Percentiles rank a stretch among this genome's conserved stretches.
These are phyloP conservation scores for Aspergillus heteromorphus DNA, from an alignment of 495 filamentous ascomycete genomes.

Conservation along the genomic window DNA sequence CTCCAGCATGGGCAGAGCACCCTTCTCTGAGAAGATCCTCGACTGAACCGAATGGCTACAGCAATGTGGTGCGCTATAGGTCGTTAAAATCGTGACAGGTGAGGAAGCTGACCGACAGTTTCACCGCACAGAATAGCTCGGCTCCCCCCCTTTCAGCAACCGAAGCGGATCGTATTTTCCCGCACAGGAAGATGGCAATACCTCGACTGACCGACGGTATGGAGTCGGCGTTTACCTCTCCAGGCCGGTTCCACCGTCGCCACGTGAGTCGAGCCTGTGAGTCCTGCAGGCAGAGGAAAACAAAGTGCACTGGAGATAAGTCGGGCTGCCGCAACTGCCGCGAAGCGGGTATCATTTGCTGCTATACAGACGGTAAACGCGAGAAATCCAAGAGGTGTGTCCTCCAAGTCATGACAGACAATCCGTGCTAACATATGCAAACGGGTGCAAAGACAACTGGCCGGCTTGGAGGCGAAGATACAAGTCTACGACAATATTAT, in stretches of 20 bases:
- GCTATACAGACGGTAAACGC: conserved; percentile 53
- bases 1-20: background rate
- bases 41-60: background rate
- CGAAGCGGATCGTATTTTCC: conserved; percentile 13
- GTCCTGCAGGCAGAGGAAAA: conserved; percentile 47
- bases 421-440: background rate
- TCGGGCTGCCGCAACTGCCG: conserved; percentile 52
- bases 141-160: conserved; percentile 12
- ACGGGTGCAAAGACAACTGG: conserved; percentile 34
- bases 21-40: background rate
- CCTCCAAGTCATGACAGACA: background rate
- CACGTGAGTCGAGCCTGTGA: conserved; percentile 46
- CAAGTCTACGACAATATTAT: conserved; percentile 44
- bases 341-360: conserved; percentile 45
- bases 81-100: background rate
- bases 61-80: background rate
- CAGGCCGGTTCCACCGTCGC: conserved; percentile 35
- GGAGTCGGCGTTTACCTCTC: conserved; percentile 33
- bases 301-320: conserved; percentile 53
- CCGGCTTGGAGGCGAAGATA: conserved; percentile 45
- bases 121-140: conserved; percentile 18
- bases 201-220: conserved; percentile 37
- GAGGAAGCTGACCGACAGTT: background rate
- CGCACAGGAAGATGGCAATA: conserved; percentile 35
- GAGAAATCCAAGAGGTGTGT: conserved; percentile 51